Conservation (phyloP, 73 alveolate species). For the Tetrahymena malaccensis region DNA sequence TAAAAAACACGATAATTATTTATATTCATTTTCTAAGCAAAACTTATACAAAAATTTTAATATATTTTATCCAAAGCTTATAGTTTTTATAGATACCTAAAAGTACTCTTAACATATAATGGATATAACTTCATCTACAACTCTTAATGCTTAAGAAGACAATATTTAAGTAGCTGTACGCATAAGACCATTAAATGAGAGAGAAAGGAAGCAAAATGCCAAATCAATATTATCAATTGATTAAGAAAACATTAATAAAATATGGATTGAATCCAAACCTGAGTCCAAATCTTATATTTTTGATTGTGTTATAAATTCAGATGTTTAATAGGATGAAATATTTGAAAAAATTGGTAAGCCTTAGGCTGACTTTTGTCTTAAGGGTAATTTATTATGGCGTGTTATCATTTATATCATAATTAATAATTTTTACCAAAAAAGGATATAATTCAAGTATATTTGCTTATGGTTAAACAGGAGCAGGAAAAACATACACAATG, state of each 20-base stretch:
- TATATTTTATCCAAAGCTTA: too few relatives aligned
- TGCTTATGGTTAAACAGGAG: constrained; percentile 98
- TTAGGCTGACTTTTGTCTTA: background rate
- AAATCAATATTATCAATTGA: background rate
- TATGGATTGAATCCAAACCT: constrained; percentile 1
- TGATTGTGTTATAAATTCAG: constrained; percentile 7
- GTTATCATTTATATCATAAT: background rate
- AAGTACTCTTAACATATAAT: background rate
- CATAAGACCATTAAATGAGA: constrained; percentile 6
- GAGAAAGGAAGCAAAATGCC: constrained; percentile 5
- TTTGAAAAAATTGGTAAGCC: constrained; percentile 11
- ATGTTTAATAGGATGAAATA: background rate
- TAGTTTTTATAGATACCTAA: too few relatives aligned
- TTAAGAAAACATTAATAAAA: background rate
- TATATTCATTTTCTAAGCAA: background rate
- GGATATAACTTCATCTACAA: background rate
- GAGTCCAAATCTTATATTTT: background rate
- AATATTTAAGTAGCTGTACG: constrained; percentile 9
- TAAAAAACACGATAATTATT: background rate
- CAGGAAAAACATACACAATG: constrained; percentile 97
- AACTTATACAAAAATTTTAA: background rate
- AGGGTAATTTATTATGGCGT: background rate
- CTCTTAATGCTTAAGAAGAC: background rate
- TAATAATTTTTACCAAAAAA: constrained; percentile 62
- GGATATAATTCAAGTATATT: constrained; percentile 93